These are phyloP conservation scores for Mangifera indica DNA, from an alignment of 345 rosid genomes.

Conservation along the genomic window DNA sequence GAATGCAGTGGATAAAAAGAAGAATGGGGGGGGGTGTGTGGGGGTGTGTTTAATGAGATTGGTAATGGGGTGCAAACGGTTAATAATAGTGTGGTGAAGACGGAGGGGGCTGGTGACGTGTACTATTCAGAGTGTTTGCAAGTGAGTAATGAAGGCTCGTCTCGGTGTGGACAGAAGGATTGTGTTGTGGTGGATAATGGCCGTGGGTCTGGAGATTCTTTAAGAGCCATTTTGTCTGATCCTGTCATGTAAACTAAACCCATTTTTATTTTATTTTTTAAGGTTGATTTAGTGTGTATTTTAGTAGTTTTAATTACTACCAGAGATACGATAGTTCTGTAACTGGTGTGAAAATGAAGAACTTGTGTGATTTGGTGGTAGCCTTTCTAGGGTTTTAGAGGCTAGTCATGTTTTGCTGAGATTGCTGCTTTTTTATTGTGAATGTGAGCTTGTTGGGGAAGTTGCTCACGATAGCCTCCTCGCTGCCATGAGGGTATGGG, in stretches of 20 bases:
- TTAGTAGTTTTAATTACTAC: not conserved
- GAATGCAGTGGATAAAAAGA: constrained; percentile 32
- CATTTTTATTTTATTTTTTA: not conserved
- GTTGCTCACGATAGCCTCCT: not conserved
- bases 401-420: not conserved
- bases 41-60: constrained; percentile 46
- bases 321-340: not conserved
- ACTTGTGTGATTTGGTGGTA: not conserved
- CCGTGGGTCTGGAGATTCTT: constrained; percentile 74
- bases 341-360: not conserved
- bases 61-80: constrained; percentile 36
- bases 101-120: constrained; percentile 52
- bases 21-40: constrained; percentile 14
- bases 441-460: not conserved
- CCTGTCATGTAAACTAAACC: constrained; percentile 64
- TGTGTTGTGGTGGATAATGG: constrained; percentile 43
- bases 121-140: constrained; percentile 52
- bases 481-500: not conserved
- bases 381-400: not conserved
- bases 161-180: constrained; percentile 52
- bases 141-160: constrained; percentile 40
- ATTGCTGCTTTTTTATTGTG: not conserved
- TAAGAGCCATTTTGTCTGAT: constrained; percentile 71
- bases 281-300: not conserved
- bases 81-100: constrained; percentile 33